Evolutionary conservation across 2,329 filamentous ascomycete species (phyloP).

Genomic region (Colletotrichum nymphaeae): DNA sequence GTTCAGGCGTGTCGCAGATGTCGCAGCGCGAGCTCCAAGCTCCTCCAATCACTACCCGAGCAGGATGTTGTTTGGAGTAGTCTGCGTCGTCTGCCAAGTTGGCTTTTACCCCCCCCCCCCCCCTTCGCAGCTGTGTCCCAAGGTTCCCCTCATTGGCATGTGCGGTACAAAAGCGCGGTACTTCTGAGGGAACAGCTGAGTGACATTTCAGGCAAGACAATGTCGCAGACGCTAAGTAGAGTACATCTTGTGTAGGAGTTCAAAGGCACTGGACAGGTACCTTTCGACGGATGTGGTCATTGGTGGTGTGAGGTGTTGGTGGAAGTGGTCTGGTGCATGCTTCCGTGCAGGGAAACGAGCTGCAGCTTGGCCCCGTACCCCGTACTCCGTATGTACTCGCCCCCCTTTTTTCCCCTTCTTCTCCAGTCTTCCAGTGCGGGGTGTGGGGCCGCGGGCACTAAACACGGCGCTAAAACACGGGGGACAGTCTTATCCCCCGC

Average conservation of each 20-base stretch:
- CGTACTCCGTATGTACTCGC: background rate
- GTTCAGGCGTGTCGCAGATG: slow-evolving; percentile 35
- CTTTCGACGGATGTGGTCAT: slow-evolving; percentile 5
- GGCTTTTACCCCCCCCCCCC: slow-evolving; percentile 21
- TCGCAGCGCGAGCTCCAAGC: slow-evolving; percentile 29
- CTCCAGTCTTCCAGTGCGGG: slow-evolving; percentile 29
- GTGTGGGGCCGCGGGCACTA: slow-evolving; percentile 25
- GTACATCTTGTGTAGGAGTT: slow-evolving; percentile 1
- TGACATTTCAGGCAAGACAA: background rate
- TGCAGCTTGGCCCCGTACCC: background rate
- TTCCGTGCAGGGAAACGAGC: slow-evolving; percentile 31
- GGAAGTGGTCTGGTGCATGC: slow-evolving; percentile 29
- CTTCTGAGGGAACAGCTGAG: slow-evolving; percentile 12
- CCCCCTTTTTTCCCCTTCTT: slow-evolving; percentile 5
- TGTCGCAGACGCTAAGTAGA: slow-evolving; percentile 2
- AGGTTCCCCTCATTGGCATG: slow-evolving; percentile 8
- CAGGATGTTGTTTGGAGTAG: background rate
- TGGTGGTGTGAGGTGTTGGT: slow-evolving; percentile 22
- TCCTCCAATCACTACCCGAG: slow-evolving; percentile 28
- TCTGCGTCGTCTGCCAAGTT: slow-evolving; percentile 15
- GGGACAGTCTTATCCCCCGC: slow-evolving; percentile 11
- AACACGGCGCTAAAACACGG: slow-evolving; percentile 27
- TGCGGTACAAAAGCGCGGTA: slow-evolving; percentile 10
- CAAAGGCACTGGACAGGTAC: background rate
- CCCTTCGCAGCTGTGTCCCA: slow-evolving; percentile 7